Base-by-base conservation (phyloP, 2,329 filamentous ascomycete genomes). In the Aureobasidium sp. region DNA sequence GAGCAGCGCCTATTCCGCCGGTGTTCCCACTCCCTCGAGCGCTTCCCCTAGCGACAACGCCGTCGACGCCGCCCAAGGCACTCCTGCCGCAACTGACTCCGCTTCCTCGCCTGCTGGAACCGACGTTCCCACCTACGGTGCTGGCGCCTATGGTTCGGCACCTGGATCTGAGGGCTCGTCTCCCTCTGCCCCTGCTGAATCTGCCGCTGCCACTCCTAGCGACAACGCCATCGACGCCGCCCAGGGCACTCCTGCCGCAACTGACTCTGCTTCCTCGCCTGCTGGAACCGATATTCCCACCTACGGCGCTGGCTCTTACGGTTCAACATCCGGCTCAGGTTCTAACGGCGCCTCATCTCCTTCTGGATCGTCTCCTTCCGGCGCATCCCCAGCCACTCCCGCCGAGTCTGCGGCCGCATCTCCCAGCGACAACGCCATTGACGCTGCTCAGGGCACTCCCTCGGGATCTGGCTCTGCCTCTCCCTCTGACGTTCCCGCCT, bases 331-430 rank as follows among this genome's bases (percentile, higher is more conserved):
- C 19, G 57, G 51, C 42, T 43, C 23, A 35, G 50, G 19, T 21
- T 61, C 58, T 27, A 31, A 43, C 37, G 47, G 17, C 51, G 60
- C 31, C 40, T 60, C 60, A 23, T 49, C 50, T 50, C 55, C 57
- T 40, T 57, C 54, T 33, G 57, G 53, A 37, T 35, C 47, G 8
- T 47, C 47, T 27, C 38, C 37, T 40, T 61, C 65, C 35, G 47
- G 47, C 29, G 13, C 46, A 1, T 47, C 45, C 11, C 23, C 60
- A 19, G 23, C 54, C 19, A 27, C 59, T 13, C 57, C 57, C 6
- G 53, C 63, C 27, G 62, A 50, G 31, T 50, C 46, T 6, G 40
- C 54, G 15, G 4, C 54, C 10, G 54, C 53, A 10, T 15, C 38
- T 17, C 38, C 38, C 15, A 43, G 38, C 27, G 53, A 43, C n/a